phyloP scores from a whole-genome alignment of 2,329 filamentous ascomycete genomes.

The Fusarium sp. region DNA sequence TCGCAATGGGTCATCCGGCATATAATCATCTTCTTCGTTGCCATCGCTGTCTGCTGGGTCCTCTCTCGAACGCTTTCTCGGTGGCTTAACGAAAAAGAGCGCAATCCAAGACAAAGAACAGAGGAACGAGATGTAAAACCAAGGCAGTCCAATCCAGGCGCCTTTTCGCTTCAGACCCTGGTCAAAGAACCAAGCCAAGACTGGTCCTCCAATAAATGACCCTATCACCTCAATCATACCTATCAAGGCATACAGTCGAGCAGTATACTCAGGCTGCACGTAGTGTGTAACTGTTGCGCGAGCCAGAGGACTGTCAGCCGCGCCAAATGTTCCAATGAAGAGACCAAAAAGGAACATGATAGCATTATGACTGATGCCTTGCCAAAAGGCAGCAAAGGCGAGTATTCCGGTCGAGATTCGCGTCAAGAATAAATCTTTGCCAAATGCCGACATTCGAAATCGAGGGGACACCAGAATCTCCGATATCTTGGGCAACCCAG shows the following conservation, averaged over 20 bases:
- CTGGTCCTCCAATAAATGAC: constrained; percentile 52
- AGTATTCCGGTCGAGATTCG: constrained; percentile 47
- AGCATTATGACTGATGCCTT: constrained; percentile 47
- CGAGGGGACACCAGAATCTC: constrained; percentile 45
- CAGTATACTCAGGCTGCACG: constrained; percentile 50
- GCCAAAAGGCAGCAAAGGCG: constrained; percentile 45
- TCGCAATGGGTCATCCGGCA: constrained; percentile 38
- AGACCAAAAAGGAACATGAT: constrained; percentile 50
- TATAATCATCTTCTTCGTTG: constrained; percentile 32
- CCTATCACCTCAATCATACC: constrained; percentile 53
- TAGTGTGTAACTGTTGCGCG: constrained; percentile 54
- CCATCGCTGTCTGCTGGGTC: constrained; percentile 21
- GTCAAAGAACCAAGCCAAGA: constrained; percentile 52
- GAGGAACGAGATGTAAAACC: constrained; percentile 50
- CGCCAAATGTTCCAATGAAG: constrained; percentile 51
- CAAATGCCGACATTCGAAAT: constrained; percentile 47
- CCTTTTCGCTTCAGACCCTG: constrained; percentile 49
- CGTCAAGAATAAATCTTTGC: constrained; percentile 51
- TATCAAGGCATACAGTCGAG: constrained; percentile 53
- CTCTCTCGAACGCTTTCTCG: constrained; percentile 37
- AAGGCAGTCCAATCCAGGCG: constrained; percentile 51
- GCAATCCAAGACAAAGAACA: constrained; percentile 43
- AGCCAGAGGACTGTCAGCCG: constrained; percentile 50
- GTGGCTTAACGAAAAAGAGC: constrained; percentile 47
- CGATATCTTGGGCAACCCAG: constrained; percentile 49